Evolutionary conservation across 2,329 filamentous ascomycete species (phyloP).

Genomic region (Fusarium sp.): DNA sequence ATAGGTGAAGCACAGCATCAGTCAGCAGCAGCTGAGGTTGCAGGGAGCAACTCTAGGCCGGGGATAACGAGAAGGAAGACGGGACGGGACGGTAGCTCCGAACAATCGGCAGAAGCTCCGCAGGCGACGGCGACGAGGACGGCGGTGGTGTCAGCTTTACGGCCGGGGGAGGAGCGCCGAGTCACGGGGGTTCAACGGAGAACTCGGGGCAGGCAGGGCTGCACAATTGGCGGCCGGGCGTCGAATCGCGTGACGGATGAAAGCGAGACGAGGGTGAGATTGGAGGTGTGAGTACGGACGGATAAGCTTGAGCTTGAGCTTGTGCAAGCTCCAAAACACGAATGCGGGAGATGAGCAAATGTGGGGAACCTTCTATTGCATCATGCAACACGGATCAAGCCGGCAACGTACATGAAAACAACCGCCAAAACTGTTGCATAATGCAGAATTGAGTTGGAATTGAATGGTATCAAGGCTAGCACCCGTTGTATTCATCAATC

Average conservation of each 20-base stretch:
- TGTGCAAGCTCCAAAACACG: constrained; percentile 42
- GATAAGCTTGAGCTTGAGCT: constrained; percentile 26
- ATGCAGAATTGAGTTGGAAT: constrained; percentile 2
- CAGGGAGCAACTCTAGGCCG: constrained; percentile 15
- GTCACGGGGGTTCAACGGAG: constrained; percentile 22
- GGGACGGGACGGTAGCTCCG: constrained; percentile 13
- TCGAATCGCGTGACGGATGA: constrained; percentile 21
- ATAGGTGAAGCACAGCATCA: constrained; percentile 30
- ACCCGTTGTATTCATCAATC: constrained; percentile 8
- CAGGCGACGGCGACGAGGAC: not conserved
- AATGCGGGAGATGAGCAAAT: constrained; percentile 40
- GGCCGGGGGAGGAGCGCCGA: constrained; percentile 24
- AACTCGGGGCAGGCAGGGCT: constrained; percentile 23
- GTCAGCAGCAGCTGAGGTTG: constrained; percentile 25
- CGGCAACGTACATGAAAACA: constrained; percentile 22
- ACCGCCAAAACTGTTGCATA: constrained; percentile 8
- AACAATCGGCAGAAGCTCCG: constrained; percentile 31
- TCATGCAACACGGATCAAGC: constrained; percentile 43
- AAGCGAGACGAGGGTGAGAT: constrained; percentile 20
- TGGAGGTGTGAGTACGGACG: constrained; percentile 2
- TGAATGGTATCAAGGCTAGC: constrained; percentile 9
- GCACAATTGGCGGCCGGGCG: constrained; percentile 9
- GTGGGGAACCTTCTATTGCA: constrained; percentile 42
- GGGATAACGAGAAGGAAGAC: constrained; percentile 15
- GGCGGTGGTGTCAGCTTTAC: constrained; percentile 7